Evolutionary conservation across 2,329 filamentous ascomycete species (phyloP).

Genomic region (Claviceps pusilla): DNA sequence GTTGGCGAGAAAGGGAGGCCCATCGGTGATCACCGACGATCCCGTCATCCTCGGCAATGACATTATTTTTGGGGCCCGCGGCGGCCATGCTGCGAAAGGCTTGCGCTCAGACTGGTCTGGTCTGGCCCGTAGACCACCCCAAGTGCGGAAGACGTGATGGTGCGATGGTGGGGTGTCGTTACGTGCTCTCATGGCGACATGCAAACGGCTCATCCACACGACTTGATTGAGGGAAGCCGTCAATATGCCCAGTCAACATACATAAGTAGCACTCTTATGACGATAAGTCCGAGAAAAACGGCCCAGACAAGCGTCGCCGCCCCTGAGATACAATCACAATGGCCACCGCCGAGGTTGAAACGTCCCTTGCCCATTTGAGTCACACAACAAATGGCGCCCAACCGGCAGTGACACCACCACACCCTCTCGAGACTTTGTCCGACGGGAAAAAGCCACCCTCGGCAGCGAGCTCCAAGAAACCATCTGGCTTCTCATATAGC

Average conservation of each 20-base stretch:
- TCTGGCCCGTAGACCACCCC: not conserved
- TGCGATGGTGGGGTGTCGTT: conserved; percentile 1
- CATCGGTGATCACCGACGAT: no score
- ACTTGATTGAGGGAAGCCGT: not conserved
- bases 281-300: not conserved
- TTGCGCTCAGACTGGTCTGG: not conserved
- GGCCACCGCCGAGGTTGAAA: not conserved
- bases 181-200: conserved; percentile 1
- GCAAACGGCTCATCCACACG: not conserved
- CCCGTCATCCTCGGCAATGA: no score
- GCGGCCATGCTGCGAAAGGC: no score
- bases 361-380: not conserved
- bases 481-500: not conserved
- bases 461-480: not conserved
- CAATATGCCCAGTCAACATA: not conserved
- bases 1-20: not conserved
- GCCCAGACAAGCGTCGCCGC: not conserved
- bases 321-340: not conserved
- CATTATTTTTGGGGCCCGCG: no score
- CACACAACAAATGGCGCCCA: not conserved
- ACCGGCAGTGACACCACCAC: not conserved
- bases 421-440: not conserved
- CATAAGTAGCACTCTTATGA: not conserved
- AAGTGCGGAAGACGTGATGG: not conserved
- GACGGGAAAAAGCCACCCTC: not conserved